These are phyloP conservation scores for Laguncularia racemosa DNA, from an alignment of 345 rosid genomes.

Conservation along the genomic window DNA sequence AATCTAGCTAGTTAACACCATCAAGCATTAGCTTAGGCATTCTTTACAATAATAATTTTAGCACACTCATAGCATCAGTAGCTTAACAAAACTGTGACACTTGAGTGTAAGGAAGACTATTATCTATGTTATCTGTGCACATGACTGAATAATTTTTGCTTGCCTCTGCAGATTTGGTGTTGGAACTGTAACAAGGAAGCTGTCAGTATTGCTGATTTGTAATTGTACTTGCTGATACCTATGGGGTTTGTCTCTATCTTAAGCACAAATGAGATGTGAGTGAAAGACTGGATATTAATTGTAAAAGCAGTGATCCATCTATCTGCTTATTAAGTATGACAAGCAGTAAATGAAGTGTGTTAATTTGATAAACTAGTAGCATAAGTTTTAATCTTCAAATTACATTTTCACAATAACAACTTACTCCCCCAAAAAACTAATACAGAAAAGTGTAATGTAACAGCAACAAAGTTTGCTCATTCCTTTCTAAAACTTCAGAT, in stretches of 20 bases:
- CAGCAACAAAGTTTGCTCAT: neutral
- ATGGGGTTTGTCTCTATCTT: neutral
- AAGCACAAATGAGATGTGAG: neutral
- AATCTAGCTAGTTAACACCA: too few relatives aligned
- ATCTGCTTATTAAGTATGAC: neutral
- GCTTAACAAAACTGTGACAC: neutral
- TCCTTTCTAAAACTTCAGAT: neutral
- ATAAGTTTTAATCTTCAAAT: neutral
- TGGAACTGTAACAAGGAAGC: slow-evolving; percentile 63
- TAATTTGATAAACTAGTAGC: neutral
- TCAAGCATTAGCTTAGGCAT: too few relatives aligned
- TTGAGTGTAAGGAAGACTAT: neutral
- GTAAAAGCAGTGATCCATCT: neutral
- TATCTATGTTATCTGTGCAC: neutral
- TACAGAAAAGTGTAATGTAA: neutral
- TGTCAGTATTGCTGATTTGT: slow-evolving; percentile 4
- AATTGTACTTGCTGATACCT: neutral
- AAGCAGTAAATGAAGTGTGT: neutral
- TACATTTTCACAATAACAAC: neutral
- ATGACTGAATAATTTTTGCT: slow-evolving; percentile 16
- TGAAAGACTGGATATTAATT: too few relatives aligned
- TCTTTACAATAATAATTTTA: too few relatives aligned
- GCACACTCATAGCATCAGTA: too few relatives aligned
- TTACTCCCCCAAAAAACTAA: neutral
- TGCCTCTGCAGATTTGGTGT: slow-evolving; percentile 63